These are phyloP conservation scores for Beauveria caledonica DNA, from an alignment of 2,329 filamentous ascomycete genomes.

Conservation along the genomic window DNA sequence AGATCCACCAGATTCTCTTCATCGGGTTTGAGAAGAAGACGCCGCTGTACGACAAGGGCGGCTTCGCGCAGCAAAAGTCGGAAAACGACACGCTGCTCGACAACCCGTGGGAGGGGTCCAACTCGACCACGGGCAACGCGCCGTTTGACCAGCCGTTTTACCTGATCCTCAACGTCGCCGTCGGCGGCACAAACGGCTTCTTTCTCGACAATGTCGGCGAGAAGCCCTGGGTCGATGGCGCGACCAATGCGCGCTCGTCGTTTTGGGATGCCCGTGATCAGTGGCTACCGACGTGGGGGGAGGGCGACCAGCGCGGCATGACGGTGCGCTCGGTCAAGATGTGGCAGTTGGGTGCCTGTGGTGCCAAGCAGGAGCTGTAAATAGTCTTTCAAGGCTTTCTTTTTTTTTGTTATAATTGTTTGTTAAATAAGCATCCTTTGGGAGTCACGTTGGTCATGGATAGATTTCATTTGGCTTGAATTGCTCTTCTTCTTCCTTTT, in stretches of 20 bases:
- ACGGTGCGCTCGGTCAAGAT: conserved; percentile 38
- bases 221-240: conserved; percentile 39
- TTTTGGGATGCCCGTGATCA: conserved; percentile 33
- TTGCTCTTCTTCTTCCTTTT: not conserved
- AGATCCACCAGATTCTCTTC: conserved; percentile 31
- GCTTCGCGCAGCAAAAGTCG: conserved; percentile 29
- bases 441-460: too few species aligned
- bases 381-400: not conserved
- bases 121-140: conserved; percentile 31
- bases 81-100: conserved; percentile 33
- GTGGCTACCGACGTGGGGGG: conserved; percentile 42
- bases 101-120: conserved; percentile 36
- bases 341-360: conserved; percentile 32
- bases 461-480: not conserved
- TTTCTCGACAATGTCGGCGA: conserved; percentile 35
- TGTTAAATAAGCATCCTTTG: too few species aligned
- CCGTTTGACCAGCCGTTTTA: conserved; percentile 46
- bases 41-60: conserved; percentile 33
- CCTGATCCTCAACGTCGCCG: conserved; percentile 42
- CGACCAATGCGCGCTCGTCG: conserved; percentile 29
- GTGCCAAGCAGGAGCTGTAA: conserved; percentile 4
- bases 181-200: conserved; percentile 40
- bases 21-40: conserved; percentile 25
- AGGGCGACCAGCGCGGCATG: conserved; percentile 34
- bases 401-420: not conserved